A percentile compares a stretch with the other conserved stretches of the same genome.
Evolutionary conservation across 345 rosid genomes (phyloP).

Genomic region (Arabidopsis suecica): DNA sequence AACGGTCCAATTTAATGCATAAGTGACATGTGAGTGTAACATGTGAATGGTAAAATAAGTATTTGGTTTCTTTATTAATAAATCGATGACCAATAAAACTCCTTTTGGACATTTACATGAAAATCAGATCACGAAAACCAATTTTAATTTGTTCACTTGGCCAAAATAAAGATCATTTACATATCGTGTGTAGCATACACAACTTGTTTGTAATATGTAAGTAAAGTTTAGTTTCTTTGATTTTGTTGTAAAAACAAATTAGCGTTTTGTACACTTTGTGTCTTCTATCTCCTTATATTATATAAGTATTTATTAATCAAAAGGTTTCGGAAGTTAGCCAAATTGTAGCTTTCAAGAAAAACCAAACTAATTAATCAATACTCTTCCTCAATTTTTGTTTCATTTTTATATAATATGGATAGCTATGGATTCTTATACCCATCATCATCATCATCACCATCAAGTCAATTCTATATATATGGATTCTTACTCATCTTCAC

Average conservation of each 20-base stretch:
- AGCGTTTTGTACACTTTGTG: slow-evolving; percentile 17
- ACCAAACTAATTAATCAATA: slow-evolving; percentile 35
- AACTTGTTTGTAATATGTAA: not conserved
- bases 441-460: slow-evolving; percentile 20
- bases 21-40: slow-evolving; percentile 36
- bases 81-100: not conserved
- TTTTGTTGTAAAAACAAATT: not conserved
- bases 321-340: slow-evolving; percentile 34
- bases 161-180: not conserved
- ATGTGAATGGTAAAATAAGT: slow-evolving; percentile 31
- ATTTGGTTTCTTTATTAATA: slow-evolving; percentile 17
- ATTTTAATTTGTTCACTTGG: not conserved
- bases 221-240: not conserved
- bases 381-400: not conserved
- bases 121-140: slow-evolving; percentile 25
- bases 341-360: slow-evolving; percentile 41
- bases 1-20: slow-evolving; percentile 25
- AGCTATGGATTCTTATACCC: slow-evolving; percentile 18
- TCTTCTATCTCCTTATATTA: not conserved
- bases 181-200: not conserved
- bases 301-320: not conserved
- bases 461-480: not conserved
- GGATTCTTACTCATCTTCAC: slow-evolving; percentile 22
- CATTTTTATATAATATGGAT: not conserved
- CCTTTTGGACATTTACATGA: slow-evolving; percentile 5